A percentile compares a stretch with the other conserved stretches of the same genome.
phyloP scores from a whole-genome alignment of 495 filamentous ascomycete genomes.

The Podospora pseudopauciseta region DNA sequence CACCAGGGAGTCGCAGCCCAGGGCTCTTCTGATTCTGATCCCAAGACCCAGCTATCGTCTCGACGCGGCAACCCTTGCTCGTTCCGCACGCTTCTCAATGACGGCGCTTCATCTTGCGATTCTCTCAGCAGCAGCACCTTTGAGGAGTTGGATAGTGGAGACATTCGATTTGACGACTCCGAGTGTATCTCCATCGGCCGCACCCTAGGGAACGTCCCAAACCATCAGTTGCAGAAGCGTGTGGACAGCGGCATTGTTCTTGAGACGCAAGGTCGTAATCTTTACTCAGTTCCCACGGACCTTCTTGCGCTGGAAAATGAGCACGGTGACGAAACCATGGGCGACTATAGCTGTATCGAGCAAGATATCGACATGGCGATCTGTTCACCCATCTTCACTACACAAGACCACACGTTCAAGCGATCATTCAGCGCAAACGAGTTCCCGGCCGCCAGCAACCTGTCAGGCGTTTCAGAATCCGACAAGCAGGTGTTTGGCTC shows the following conservation, averaged over 20 bases:
- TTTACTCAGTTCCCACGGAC: slow-evolving; percentile 8
- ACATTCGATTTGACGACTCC: slow-evolving; percentile 20
- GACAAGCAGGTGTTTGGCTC: neutral
- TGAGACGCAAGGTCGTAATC: neutral
- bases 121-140: slow-evolving; percentile 1
- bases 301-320: slow-evolving; percentile 4
- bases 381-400: neutral
- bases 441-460: neutral
- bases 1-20: neutral
- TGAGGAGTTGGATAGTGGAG: slow-evolving; percentile 1
- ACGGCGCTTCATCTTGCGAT: slow-evolving; percentile 9
- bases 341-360: neutral
- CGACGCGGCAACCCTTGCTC: slow-evolving; percentile 16
- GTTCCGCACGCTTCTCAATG: slow-evolving; percentile 19
- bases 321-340: neutral
- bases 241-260: neutral
- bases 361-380: neutral
- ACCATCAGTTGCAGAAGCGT: neutral
- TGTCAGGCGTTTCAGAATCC: neutral
- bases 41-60: neutral
- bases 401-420: neutral
- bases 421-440: neutral
- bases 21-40: neutral
- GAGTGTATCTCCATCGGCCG: slow-evolving; percentile 24
- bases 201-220: neutral